Conservation (phyloP, 495 filamentous ascomycete species). For the Annulohypoxylon stygium region DNA sequence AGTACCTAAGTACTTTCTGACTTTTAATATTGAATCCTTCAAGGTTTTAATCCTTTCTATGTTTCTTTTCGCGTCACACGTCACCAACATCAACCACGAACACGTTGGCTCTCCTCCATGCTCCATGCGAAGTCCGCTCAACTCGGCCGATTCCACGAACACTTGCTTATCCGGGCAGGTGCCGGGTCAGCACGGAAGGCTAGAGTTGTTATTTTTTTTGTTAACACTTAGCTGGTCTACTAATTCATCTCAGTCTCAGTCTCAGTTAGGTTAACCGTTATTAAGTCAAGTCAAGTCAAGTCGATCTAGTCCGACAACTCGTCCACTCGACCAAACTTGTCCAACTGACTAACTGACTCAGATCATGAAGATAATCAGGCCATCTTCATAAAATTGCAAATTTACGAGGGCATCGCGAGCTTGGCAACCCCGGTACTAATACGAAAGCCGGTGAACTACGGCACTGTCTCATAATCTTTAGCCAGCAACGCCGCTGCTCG, state of each 20-base stretch:
- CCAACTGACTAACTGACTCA: conserved; percentile 26
- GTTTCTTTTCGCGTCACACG: conserved; percentile 37
- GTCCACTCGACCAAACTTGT: not conserved
- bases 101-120: conserved; percentile 12
- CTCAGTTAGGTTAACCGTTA: not conserved
- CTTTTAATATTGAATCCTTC: not conserved
- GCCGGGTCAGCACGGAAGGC: not conserved
- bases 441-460: conserved; percentile 24
- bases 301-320: not conserved
- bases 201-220: not conserved
- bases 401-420: conserved; percentile 23
- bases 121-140: conserved; percentile 35
- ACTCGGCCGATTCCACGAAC: conserved; percentile 29
- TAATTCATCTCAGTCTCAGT: not conserved
- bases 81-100: conserved; percentile 42
- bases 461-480: conserved; percentile 20
- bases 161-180: not conserved
- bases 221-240: not conserved
- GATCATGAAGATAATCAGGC: not conserved
- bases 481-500: conserved; percentile 31
- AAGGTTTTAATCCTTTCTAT: not conserved
- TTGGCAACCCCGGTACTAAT: conserved; percentile 19
- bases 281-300: not conserved
- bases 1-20: not conserved
- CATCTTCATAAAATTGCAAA: conserved; percentile 6